Evolutionary conservation across 768 basidiomycete genomes (phyloP), one percentile per base, ranked within the genome.

Genomic region (Panaeolus cyanescens): DNA sequence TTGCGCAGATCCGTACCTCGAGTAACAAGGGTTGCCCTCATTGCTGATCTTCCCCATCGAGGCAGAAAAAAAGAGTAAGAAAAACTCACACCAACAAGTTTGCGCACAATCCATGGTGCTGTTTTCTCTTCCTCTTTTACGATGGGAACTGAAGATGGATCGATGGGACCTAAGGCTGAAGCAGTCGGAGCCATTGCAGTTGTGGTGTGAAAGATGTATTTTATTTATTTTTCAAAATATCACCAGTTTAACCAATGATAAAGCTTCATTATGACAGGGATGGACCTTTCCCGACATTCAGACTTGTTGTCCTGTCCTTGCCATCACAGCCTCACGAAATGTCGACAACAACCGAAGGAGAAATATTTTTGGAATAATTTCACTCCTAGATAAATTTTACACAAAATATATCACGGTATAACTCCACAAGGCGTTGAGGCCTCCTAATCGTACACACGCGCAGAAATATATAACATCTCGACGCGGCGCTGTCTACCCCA

Each of bases 51-150:
- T 42, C 25, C 25, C 45, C 45, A 42, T 42, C 39, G 19, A 42
- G 7, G 19, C n/a, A 20, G 25, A 28, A 37, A n/a, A 13, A 56
- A 56, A 50, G 12, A 28, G 56, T 61, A 60, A 59, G 34, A 55
- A 42, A 22, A n/a, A 79, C 83, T 68, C 71, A 87, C 86, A 63
- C 85, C 87, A 20, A 84, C 84, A 4, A 89, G 79, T 72, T 87
- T 88, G 57, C 87, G 74, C 34, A 89, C 75, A 59, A 87, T 83
- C 86, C 86, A 88, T 62, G 85, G 84, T 15, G 83, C 83, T 6
- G 78, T 67, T 59, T 84, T 84, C 71, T 89, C 84, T 55, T 77
- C 75, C 71, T 88, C 87, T 42, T 68, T 64, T 72, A 74, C 54
- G 64, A 73, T 59, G 68, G 66, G 67, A 4, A 82, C 63, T 28